A percentile compares a stretch with the other conserved stretches of the same genome.
These are phyloP conservation scores for Raddia distichophylla DNA, from an alignment of 176 grass and related monocot species.

Conservation along the genomic window DNA sequence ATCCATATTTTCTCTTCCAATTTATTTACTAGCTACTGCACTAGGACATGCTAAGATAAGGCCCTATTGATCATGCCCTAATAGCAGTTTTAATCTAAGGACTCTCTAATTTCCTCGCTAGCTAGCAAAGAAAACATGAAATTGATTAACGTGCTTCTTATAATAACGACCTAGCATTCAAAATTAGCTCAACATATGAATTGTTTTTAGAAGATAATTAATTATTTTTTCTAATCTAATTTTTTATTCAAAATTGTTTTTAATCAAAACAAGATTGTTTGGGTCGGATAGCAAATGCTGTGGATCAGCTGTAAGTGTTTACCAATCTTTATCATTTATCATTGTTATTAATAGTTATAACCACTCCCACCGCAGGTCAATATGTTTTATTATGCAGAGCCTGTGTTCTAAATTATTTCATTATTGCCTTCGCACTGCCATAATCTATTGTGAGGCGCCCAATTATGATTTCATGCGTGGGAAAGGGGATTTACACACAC, in stretches of 20 bases:
- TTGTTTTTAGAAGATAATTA: not conserved
- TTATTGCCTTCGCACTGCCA: not conserved
- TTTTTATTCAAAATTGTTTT: not conserved
- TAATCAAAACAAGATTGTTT: not conserved
- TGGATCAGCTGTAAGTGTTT: not conserved
- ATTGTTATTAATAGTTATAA: not conserved
- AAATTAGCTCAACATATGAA: not conserved
- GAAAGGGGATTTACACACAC: not conserved
- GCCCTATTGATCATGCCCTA: too few species aligned
- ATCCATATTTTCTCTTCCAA: too few species aligned
- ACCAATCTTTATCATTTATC: not conserved
- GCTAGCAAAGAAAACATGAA: too few species aligned
- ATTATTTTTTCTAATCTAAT: too few species aligned
- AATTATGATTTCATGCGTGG: slow-evolving; percentile 29
- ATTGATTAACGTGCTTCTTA: too few species aligned
- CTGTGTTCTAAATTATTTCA: not conserved
- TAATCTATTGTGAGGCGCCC: not conserved
- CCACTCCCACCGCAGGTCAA: too few species aligned
- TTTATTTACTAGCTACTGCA: too few species aligned
- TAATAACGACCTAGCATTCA: too few species aligned
- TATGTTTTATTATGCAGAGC: not conserved
- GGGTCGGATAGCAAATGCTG: not conserved
- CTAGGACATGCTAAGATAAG: too few species aligned
- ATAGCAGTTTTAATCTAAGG: too few species aligned
- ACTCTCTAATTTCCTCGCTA: too few species aligned